Percentiles rank a stretch among this genome's conserved stretches.
Evolutionary conservation across 2,329 filamentous ascomycete species (phyloP).

Genomic region (Diaporthe velutina): DNA sequence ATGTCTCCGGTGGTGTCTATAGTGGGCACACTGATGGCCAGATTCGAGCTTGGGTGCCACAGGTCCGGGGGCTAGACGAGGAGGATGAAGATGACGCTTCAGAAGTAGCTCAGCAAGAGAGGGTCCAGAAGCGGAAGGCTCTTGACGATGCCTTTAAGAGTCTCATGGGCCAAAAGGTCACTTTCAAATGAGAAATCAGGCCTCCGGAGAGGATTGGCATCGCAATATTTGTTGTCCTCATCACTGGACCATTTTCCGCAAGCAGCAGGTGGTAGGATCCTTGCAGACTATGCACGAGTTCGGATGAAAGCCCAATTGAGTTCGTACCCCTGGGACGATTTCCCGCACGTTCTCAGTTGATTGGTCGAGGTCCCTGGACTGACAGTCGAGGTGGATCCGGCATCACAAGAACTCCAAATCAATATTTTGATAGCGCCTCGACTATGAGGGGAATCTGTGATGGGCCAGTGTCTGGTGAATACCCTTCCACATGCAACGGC

Average conservation of each 20-base stretch:
- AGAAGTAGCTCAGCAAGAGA: slow-evolving; percentile 62
- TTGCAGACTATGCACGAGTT: background rate
- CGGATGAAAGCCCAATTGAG: slow-evolving; percentile 8
- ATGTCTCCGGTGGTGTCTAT: slow-evolving; percentile 72
- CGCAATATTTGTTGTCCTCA: background rate
- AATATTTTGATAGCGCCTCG: background rate
- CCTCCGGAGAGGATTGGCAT: background rate
- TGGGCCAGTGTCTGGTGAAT: background rate
- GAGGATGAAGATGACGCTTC: slow-evolving; percentile 57
- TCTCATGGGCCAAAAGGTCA: slow-evolving; percentile 79
- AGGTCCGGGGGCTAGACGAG: slow-evolving; percentile 56
- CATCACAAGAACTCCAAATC: background rate
- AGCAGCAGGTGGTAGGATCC: background rate
- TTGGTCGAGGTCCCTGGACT: background rate
- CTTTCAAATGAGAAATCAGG: slow-evolving; percentile 60
- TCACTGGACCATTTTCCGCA: slow-evolving; percentile 2
- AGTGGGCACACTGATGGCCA: slow-evolving; percentile 88
- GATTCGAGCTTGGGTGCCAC: slow-evolving; percentile 83
- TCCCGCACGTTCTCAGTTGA: slow-evolving; percentile 10
- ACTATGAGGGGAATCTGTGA: background rate
- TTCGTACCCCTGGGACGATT: background rate
- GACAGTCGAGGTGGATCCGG: background rate
- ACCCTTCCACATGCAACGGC: slow-evolving; percentile 4
- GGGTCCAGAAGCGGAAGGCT: slow-evolving; percentile 80
- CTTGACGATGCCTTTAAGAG: slow-evolving; percentile 85